Base-by-base conservation (phyloP, 2,329 filamentous ascomycete genomes). In the Monosporascus sp. region DNA sequence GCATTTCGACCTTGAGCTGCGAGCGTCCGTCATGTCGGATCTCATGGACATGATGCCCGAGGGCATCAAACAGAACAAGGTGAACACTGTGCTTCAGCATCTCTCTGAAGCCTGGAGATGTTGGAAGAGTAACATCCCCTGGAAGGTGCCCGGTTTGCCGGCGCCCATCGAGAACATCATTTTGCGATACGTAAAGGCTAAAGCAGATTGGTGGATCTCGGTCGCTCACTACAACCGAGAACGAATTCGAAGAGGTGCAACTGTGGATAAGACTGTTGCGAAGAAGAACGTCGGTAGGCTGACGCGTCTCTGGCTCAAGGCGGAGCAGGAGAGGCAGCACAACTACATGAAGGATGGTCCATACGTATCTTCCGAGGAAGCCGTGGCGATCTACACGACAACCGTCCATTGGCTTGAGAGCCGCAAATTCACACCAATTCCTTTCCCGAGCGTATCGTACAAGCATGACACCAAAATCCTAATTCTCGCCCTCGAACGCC, bases 1-100 rank as follows among this genome's bases (percentile, higher is more conserved):
- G 24, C 95, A 99, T 69, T 99, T 97, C 67, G 94, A 99, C 73
- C 80, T 99, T 53, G 94, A 99, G 73, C 85, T 99, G 49, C 90
- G 94, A 66, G 95, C 95, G 17, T 97, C 94, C 0, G 94, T 99
- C 60, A 99, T 99, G 93, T 91, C 93, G 45, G 94, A 99, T 73
- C 78, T 99, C 49, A 97, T 97, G 89, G 94, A 99, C 67, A 99
- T 99, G 95, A 99, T 99, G 94, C 94, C 94, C 0, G 95, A 99
- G 70, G 94, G 94, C 61, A 97, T 99, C 76, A 97, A 97, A 72
- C 94, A 99, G 70, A 99, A 94, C 77, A 99, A 99, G 76, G 91
- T 99, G 71, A 96, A 99, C 72, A 96, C 92, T 1, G 93, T 99
- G 45, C 77, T 99, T 51, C 94, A 97, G 67, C 95, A 99, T 80